These are phyloP conservation scores for Cordyceps tenuipes DNA, from an alignment of 2,329 filamentous ascomycete species.

Conservation along the genomic window DNA sequence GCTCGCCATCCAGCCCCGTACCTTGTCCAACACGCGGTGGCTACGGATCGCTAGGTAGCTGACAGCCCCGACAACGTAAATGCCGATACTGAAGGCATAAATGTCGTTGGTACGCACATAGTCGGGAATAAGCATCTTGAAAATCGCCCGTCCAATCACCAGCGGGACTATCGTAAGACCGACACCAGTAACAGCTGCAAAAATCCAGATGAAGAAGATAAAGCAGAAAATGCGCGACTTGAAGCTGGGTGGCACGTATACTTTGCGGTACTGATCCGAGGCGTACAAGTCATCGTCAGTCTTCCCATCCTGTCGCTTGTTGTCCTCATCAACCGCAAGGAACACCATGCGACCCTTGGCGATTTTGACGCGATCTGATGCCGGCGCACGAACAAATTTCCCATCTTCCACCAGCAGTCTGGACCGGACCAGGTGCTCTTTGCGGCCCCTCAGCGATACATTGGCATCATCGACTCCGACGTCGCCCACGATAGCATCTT, in stretches of 20 bases:
- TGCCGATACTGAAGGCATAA: conserved; percentile 87
- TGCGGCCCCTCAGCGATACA: conserved; percentile 28
- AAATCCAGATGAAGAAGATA: conserved; percentile 85
- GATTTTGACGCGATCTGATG: conserved; percentile 90
- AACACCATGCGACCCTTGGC: conserved; percentile 79
- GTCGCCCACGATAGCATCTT: conserved; percentile 42
- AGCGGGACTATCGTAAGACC: conserved; percentile 79
- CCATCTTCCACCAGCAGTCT: conserved; percentile 60
- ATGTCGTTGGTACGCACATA: conserved; percentile 82
- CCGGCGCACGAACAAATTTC: conserved; percentile 82
- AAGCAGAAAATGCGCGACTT: conserved; percentile 72
- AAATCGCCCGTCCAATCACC: conserved; percentile 71
- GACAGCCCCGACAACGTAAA: conserved; percentile 67
- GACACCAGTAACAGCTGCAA: conserved; percentile 81
- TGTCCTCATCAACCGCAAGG: conserved; percentile 57
- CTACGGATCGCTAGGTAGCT: conserved; percentile 54
- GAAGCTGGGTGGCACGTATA: conserved; percentile 83
- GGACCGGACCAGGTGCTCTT: conserved; percentile 36
- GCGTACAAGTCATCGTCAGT: conserved; percentile 41
- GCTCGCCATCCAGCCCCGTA: conserved; percentile 22
- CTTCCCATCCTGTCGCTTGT: conserved; percentile 55
- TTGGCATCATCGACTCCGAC: conserved; percentile 36
- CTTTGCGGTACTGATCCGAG: conserved; percentile 56
- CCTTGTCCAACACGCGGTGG: conserved; percentile 27
- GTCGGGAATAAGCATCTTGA: conserved; percentile 62